A percentile compares a stretch with the other conserved stretches of the same genome.
These are phyloP conservation scores for Nemania sp. DNA, from an alignment of 2,329 filamentous ascomycete species.

Conservation along the genomic window DNA sequence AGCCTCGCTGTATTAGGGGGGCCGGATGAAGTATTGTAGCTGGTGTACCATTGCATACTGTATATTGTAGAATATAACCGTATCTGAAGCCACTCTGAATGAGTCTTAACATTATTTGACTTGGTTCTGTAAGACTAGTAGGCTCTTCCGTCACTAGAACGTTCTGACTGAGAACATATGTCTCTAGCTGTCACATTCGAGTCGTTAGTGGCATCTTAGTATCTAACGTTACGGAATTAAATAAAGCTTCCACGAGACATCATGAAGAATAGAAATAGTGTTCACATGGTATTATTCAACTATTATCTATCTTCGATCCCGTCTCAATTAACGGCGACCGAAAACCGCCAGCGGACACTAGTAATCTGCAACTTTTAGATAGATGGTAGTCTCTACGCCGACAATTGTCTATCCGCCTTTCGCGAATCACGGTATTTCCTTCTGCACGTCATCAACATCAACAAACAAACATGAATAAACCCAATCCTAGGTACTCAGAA, in stretches of 20 bases:
- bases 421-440: neutral
- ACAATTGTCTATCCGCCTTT: neutral
- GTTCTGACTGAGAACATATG: neutral
- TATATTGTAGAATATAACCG: constrained; percentile 38
- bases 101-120: neutral
- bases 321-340: too few relatives aligned
- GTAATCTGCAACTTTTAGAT: neutral
- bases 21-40: constrained; percentile 8
- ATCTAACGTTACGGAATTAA: too few relatives aligned
- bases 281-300: too few relatives aligned
- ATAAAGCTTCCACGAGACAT: too few relatives aligned
- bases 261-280: too few relatives aligned
- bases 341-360: too few relatives aligned
- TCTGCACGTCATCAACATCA: constrained; percentile 10
- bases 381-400: neutral
- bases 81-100: constrained; percentile 18
- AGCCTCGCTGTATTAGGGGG: neutral
- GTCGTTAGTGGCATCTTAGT: too few relatives aligned
- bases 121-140: neutral
- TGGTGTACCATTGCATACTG: constrained; percentile 28
- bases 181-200: too few relatives aligned
- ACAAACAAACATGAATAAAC: neutral
- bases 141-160: neutral
- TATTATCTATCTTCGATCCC: too few relatives aligned
- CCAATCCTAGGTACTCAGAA: neutral